Conservation (phyloP, 2,329 filamentous ascomycete genomes). For the Diaporthe sp. region DNA sequence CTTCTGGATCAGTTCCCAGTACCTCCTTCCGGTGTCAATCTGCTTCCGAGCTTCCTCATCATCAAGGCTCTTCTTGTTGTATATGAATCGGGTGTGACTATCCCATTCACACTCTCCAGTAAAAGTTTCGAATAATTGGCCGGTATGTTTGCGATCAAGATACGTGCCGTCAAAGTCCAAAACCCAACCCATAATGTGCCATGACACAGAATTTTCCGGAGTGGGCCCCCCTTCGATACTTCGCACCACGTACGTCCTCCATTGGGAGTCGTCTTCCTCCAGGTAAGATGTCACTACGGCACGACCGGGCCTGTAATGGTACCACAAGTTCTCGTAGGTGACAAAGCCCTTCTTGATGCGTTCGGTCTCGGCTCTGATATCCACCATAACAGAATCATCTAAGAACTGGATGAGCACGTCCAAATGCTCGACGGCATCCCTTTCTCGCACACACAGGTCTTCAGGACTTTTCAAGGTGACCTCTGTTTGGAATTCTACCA, state of each 20-base stretch:
- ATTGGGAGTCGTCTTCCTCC: too few species aligned
- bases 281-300: neutral
- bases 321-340: slow-evolving; percentile 43
- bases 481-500: slow-evolving; percentile 37
- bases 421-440: slow-evolving; percentile 38
- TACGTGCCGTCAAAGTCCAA: too few species aligned
- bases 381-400: slow-evolving; percentile 43
- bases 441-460: slow-evolving; percentile 40
- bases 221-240: too few species aligned
- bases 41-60: neutral
- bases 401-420: slow-evolving; percentile 42
- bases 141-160: too few species aligned
- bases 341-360: slow-evolving; percentile 39
- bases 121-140: too few species aligned
- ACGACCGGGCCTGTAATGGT: slow-evolving; percentile 39
- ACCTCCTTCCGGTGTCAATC: slow-evolving; percentile 5
- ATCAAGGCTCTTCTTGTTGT: too few species aligned
- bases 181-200: too few species aligned
- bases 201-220: too few species aligned
- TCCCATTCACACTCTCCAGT: too few species aligned
- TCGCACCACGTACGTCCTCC: too few species aligned
- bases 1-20: slow-evolving; percentile 39
- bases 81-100: too few species aligned
- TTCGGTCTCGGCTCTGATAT: slow-evolving; percentile 40
- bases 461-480: slow-evolving; percentile 18